Evolutionary conservation across 495 filamentous ascomycete genomes (phyloP), one percentile per base, ranked within the genome.

Genomic region (Lineolata rhizophorae): DNA sequence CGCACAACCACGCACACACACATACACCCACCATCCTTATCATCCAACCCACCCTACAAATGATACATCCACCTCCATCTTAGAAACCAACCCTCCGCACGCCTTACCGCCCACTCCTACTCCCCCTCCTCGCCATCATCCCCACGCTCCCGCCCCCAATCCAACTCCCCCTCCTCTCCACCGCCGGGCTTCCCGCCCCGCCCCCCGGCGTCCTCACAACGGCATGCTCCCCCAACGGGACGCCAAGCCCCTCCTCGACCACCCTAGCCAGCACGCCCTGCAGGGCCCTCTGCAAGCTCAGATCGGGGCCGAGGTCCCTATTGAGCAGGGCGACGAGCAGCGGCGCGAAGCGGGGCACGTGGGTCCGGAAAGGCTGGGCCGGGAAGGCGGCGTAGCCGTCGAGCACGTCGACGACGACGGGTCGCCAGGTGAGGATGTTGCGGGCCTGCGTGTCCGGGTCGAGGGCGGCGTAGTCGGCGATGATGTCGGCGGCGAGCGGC

Each of bases 351-450:
- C 62, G 70, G 21, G 65, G 57, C 10, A 92, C 62, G 36, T 94
- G 70, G 33, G 70, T 72, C 34, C 66, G 64, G 41, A 97, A 95
- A 30, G 71, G 81, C 21, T 74, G 71, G n/a, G 61, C 57, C 0
- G 79, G 77, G 55, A 94, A 95, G 27, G 75, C 75, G 5, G 70
- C 78, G 48, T 84, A 95, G 1, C 90, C 84, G 40, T 97, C 84
- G 20, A 97, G 59, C n/a, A 97, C 87, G 48, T 93, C 87, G 5
- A 97, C 82, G 2, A 97, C 87, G 1, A 95, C 90, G 1, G 87
- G 87, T 20, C 87, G 62, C 87, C 87, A 97, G 9, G 90, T 91
- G 3, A 82, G 65, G 34, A 97, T 87, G 44, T 97, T 97, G 18
- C 87, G 67, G 43, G 93, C 80, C 51, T 97, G 87, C 19, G 76